Percentiles rank a stretch among this genome's conserved stretches.
phyloP scores from a whole-genome alignment of 2,329 filamentous ascomycete genomes.

The Pseudocercospora fuligena region DNA sequence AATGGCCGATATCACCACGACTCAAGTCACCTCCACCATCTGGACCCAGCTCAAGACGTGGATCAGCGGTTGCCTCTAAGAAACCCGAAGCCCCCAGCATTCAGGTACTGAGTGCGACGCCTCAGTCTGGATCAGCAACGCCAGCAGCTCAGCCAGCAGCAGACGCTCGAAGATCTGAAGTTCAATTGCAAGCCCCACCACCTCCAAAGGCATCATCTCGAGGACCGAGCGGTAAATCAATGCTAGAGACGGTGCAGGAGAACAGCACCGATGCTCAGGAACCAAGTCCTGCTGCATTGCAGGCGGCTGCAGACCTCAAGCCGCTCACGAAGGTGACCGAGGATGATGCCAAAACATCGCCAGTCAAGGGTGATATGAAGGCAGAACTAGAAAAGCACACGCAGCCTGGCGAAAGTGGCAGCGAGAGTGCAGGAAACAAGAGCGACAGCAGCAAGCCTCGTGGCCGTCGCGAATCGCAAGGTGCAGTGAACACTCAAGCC shows the following conservation, averaged over 20 bases:
- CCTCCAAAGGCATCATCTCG: slow-evolving; percentile 47
- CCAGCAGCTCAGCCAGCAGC: slow-evolving; percentile 24
- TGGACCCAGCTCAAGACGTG: slow-evolving; percentile 49
- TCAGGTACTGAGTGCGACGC: slow-evolving; percentile 52
- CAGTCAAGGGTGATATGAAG: slow-evolving; percentile 29
- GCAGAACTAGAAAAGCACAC: slow-evolving; percentile 12
- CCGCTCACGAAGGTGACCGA: slow-evolving; percentile 34
- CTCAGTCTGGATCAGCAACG: slow-evolving; percentile 43
- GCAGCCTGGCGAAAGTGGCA: slow-evolving; percentile 61
- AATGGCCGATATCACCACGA: slow-evolving; percentile 79
- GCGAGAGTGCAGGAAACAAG: slow-evolving; percentile 67
- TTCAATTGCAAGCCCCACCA: slow-evolving; percentile 41
- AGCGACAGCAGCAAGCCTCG: slow-evolving; percentile 46
- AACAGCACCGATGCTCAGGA: slow-evolving; percentile 55
- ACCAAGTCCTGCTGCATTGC: slow-evolving; percentile 66
- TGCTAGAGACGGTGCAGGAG: slow-evolving; percentile 83
- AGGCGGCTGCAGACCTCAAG: slow-evolving; percentile 39
- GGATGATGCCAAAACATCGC: slow-evolving; percentile 41
- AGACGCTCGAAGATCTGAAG: slow-evolving; percentile 44
- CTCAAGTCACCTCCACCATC: slow-evolving; percentile 73
- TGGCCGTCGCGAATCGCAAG: slow-evolving; percentile 40
- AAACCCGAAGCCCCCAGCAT: slow-evolving; percentile 53
- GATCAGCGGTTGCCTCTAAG: slow-evolving; percentile 41
- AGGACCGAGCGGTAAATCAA: slow-evolving; percentile 50
- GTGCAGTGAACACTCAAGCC: slow-evolving; percentile 16